Percentiles rank a stretch among this genome's conserved stretches.
These are phyloP conservation scores for Macrolepiota dolichaula DNA, from an alignment of 768 basidiomycete genomes.

Conservation along the genomic window DNA sequence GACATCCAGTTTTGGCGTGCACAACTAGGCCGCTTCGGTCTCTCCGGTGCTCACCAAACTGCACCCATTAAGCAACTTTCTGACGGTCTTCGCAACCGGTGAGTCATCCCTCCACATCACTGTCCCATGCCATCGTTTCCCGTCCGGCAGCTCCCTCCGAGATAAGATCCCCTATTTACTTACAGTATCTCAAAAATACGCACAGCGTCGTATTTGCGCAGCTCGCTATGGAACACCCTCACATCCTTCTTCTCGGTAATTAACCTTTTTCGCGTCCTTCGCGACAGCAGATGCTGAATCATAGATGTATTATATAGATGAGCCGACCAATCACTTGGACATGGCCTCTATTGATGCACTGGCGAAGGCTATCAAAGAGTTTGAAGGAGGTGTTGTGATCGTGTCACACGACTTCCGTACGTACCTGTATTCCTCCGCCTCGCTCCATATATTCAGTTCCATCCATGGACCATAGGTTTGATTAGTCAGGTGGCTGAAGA, in stretches of 20 bases:
- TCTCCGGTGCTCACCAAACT: conserved; percentile 92
- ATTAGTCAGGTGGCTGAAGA: conserved; percentile 90
- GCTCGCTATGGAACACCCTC: conserved; percentile 96
- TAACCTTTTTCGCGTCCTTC: conserved; percentile 13
- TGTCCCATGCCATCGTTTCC: too few relatives aligned
- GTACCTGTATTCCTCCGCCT: conserved; percentile 26
- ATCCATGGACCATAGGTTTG: conserved; percentile 2
- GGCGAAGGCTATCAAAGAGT: conserved; percentile 93
- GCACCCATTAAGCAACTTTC: conserved; percentile 91
- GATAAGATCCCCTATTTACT: neutral
- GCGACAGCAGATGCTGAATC: conserved; percentile 1
- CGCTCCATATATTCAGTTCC: neutral
- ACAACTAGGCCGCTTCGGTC: conserved; percentile 93
- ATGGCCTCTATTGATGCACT: conserved; percentile 98
- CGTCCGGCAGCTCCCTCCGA: conserved; percentile 11
- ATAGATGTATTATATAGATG: conserved; percentile 57
- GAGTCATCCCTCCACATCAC: conserved; percentile 19
- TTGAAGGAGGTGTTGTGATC: conserved; percentile 97
- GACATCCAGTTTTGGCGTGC: conserved; percentile 90
- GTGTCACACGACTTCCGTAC: conserved; percentile 99
- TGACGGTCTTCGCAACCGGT: conserved; percentile 95
- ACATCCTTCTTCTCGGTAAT: conserved; percentile 82
- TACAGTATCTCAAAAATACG: neutral
- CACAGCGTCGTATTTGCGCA: conserved; percentile 91
- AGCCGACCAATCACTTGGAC: conserved; percentile 97